These are phyloP conservation scores for Mycena rosella DNA, from an alignment of 768 basidiomycete genomes.

Conservation along the genomic window DNA sequence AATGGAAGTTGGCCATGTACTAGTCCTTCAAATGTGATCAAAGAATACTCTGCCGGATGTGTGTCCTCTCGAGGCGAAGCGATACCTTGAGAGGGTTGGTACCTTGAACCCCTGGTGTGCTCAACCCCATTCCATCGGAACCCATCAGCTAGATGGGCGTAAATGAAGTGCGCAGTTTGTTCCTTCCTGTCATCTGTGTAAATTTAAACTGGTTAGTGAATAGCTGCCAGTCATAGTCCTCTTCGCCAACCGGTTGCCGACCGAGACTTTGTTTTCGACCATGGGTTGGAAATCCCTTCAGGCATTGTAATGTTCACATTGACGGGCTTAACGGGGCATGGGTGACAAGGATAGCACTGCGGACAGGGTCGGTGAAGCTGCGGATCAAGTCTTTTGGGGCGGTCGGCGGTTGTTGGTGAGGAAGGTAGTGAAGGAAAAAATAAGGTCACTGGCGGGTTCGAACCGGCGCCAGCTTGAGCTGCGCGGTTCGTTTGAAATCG, in stretches of 20 bases:
- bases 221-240: no score
- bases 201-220: constrained; percentile 11
- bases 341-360: no score
- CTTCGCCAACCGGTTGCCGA: no score
- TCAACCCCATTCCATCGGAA: constrained; percentile 10
- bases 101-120: not conserved
- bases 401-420: no score
- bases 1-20: constrained; percentile 22
- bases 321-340: no score
- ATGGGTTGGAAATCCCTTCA: not conserved
- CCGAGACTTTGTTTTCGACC: not conserved
- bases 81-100: constrained; percentile 19
- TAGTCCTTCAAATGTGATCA: constrained; percentile 19
- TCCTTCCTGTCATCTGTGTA: constrained; percentile 16
- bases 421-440: no score
- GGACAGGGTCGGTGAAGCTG: no score
- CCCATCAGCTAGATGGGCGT: not conserved
- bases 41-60: constrained; percentile 16
- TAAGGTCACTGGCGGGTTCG: no score
- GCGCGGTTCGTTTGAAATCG: no score
- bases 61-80: not conserved
- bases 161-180: constrained; percentile 23
- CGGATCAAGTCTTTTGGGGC: no score
- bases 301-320: not conserved
- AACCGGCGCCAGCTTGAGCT: no score